Evolutionary conservation across 306 rosid genomes (phyloP), one percentile per base, ranked within the genome.

Genomic region (Prunus fruticosa): DNA sequence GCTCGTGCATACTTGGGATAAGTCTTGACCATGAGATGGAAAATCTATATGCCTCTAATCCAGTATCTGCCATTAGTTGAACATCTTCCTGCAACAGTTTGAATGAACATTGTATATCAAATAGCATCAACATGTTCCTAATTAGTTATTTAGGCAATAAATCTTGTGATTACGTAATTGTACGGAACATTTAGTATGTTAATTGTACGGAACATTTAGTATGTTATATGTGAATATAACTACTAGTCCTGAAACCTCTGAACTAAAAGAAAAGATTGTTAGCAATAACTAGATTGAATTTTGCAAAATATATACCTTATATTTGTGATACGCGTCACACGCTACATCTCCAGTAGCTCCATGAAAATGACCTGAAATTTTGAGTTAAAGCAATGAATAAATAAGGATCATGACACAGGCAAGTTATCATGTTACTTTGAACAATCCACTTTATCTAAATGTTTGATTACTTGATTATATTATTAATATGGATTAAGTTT

Each of bases 1-100:
- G 8, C 41, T 2, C 19, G 46, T 7, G 56, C 28, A 56, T 85
- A 93, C 97, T 87, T 79, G 97, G 96, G 58, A 91, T 83, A 23
- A 93, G 81, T 81, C 98, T 88, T 0, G 97, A 91, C 96, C 97
- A 91, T 38, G 98, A 91, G 79, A 91, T 91, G 69, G 98, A 93
- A 82, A 93, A 91, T 87, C 96, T 88, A 47, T 88, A 89, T 7
- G 88, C 97, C 3, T 91, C 96, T 60, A 91, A 80, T 45, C 98
- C 97, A 13, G 81, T 83, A 69, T 91, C 87, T 43, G 53, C 97
- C 98, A 91, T 91, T 47, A 91, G 89, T 45, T 46, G 78, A 73
- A 88, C 97, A 86, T 93, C 97, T 88, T 89, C 96, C 98, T 91
- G 85, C 82, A 88, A 73, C 14, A 52, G 14, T 71, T 70, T 41